Evolutionary conservation across 2,329 filamentous ascomycete species (phyloP).

Genomic region (Diaporthe ampelina): DNA sequence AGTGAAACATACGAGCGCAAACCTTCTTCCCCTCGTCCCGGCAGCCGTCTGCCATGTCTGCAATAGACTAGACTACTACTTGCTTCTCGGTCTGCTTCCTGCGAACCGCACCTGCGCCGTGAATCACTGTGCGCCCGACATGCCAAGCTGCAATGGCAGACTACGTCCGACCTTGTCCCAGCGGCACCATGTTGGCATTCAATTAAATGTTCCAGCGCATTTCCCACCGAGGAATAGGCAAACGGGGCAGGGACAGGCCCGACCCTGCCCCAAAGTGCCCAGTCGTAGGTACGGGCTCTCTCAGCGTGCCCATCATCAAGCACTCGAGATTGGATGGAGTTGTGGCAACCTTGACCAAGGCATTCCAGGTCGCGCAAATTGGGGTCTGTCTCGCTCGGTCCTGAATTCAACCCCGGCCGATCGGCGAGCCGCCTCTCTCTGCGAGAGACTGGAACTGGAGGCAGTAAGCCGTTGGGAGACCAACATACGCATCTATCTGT

Average conservation of each 20-base stretch:
- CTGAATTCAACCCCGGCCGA: conserved; percentile 30
- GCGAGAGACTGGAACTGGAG: conserved; percentile 27
- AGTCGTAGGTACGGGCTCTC: conserved; percentile 11
- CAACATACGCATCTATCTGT: conserved; percentile 24
- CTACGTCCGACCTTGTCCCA: conserved; percentile 27
- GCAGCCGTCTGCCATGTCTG: conserved; percentile 7
- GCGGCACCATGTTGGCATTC: conserved; percentile 23
- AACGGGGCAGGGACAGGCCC: conserved; percentile 30
- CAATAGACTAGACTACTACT: conserved; percentile 2
- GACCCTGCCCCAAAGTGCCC: neutral
- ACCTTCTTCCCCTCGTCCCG: conserved; percentile 36
- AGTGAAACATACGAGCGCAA: conserved; percentile 38
- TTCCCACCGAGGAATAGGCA: neutral
- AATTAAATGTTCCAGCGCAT: conserved; percentile 14
- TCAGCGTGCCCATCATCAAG: conserved; percentile 32
- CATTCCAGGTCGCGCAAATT: conserved; percentile 41
- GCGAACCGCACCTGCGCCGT: conserved; percentile 27
- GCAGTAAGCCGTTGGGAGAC: conserved; percentile 8
- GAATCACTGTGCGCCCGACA: conserved; percentile 29
- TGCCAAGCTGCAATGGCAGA: conserved; percentile 20
- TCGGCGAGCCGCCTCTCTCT: conserved; percentile 26
- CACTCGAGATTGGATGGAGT: conserved; percentile 41
- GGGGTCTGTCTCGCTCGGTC: conserved; percentile 42
- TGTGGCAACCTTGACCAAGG: conserved; percentile 42
- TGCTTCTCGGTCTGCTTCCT: conserved; percentile 22